phyloP scores from a whole-genome alignment of 768 basidiomycete species.

The Cystobasidium tubakii region DNA sequence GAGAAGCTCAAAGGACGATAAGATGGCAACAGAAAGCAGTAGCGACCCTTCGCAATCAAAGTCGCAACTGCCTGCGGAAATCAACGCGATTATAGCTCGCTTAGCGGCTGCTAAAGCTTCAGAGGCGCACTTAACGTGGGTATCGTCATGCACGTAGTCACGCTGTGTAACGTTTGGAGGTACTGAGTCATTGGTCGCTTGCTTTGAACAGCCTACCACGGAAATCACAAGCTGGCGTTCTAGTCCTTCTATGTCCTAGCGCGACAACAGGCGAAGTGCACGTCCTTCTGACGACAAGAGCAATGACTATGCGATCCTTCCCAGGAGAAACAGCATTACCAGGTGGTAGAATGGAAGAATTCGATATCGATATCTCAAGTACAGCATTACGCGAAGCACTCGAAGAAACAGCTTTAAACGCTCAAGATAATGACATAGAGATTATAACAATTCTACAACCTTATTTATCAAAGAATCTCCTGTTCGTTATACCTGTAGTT shows the following conservation, averaged over 20 bases:
- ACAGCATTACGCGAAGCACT: constrained; percentile 44
- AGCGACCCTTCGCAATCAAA: neutral
- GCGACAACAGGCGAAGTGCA: constrained; percentile 10
- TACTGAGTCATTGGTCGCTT: no score
- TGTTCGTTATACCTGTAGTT: constrained; percentile 44
- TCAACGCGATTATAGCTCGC: constrained; percentile 20
- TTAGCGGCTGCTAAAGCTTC: constrained; percentile 16
- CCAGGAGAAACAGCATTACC: constrained; percentile 45
- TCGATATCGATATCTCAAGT: constrained; percentile 28
- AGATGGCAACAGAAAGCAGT: no score
- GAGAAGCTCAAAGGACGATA: no score
- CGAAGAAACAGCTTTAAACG: constrained; percentile 41
- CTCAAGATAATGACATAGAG: neutral
- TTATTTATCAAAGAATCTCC: constrained; percentile 43
- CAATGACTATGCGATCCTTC: constrained; percentile 36
- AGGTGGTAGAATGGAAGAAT: constrained; percentile 40
- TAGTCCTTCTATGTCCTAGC: constrained; percentile 42
- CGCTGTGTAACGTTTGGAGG: no score
- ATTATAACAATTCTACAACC: constrained; percentile 42
- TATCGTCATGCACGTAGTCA: neutral
- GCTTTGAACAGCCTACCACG: constrained; percentile 33
- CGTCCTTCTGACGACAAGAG: constrained; percentile 43
- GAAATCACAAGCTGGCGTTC: constrained; percentile 40
- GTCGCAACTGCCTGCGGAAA: neutral
- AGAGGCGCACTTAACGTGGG: constrained; percentile 22